Conservation (phyloP, 176 grass and related monocot species). For the Phoenix roebelenii region DNA sequence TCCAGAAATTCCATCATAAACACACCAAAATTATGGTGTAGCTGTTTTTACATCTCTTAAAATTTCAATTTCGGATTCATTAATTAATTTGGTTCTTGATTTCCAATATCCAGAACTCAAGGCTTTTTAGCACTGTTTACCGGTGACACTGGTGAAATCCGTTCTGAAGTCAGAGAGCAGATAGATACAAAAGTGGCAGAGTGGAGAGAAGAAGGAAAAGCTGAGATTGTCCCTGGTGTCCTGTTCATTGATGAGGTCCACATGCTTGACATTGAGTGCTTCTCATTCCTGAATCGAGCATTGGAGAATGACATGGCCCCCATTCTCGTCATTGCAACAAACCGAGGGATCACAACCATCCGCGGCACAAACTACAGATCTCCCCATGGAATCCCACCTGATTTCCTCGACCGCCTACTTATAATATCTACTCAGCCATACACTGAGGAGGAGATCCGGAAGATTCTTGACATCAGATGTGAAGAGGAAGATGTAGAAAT, state of each 20-base stretch:
- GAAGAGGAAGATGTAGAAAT: constrained; percentile 89
- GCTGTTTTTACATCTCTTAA: too few species aligned
- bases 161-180: constrained; percentile 78
- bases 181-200: constrained; percentile 88
- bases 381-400: constrained; percentile 73
- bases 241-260: constrained; percentile 96
- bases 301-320: constrained; percentile 96
- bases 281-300: constrained; percentile 85
- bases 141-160: constrained; percentile 95
- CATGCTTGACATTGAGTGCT: constrained; percentile 95
- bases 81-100: neutral
- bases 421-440: constrained; percentile 79
- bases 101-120: constrained; percentile 48
- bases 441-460: constrained; percentile 48
- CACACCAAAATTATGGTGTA: too few species aligned
- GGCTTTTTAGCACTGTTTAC: constrained; percentile 95
- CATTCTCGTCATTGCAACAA: constrained; percentile 75
- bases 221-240: constrained; percentile 88
- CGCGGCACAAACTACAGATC: constrained; percentile 78
- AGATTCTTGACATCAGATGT: constrained; percentile 73
- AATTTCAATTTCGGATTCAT: too few species aligned
- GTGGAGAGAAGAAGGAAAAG: constrained; percentile 96
- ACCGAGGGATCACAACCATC: constrained; percentile 76
- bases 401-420: constrained; percentile 72
- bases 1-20: too few species aligned